These are phyloP conservation scores for Cucurbita moschata DNA, from an alignment of 306 rosid species.

Conservation along the genomic window DNA sequence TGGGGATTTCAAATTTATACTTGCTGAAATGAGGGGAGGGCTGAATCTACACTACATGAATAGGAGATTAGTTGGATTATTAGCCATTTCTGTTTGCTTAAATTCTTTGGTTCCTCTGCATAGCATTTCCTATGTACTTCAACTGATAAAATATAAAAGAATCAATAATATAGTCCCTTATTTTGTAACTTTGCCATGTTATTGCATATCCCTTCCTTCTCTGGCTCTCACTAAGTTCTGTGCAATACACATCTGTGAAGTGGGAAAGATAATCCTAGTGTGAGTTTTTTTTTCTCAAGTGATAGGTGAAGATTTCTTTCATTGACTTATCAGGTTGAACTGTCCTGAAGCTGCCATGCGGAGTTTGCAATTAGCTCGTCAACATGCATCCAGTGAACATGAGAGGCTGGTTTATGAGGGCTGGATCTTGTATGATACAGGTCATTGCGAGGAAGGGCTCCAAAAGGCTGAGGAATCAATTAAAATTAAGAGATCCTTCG, in stretches of 20 bases:
- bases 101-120: background rate
- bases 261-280: background rate
- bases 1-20: background rate
- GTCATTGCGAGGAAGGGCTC: conserved; percentile 85
- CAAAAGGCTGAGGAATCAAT: conserved; percentile 82
- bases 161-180: background rate
- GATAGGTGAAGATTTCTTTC: conserved; percentile 5
- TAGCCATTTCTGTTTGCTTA: background rate
- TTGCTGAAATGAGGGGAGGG: background rate
- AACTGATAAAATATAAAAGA: background rate
- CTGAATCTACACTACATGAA: background rate
- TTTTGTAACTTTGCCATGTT: background rate
- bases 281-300: background rate
- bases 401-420: conserved; percentile 85
- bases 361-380: conserved; percentile 83
- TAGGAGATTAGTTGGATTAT: background rate
- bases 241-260: background rate
- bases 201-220: background rate
- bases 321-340: conserved; percentile 46
- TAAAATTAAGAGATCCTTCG: conserved; percentile 69
- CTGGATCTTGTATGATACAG: conserved; percentile 87
- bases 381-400: conserved; percentile 67
- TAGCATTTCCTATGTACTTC: background rate
- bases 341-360: conserved; percentile 88
- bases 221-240: background rate